Evolutionary conservation across 75 land plant genomes (phyloP).

Genomic region (Pseudotsuga menziesii): DNA sequence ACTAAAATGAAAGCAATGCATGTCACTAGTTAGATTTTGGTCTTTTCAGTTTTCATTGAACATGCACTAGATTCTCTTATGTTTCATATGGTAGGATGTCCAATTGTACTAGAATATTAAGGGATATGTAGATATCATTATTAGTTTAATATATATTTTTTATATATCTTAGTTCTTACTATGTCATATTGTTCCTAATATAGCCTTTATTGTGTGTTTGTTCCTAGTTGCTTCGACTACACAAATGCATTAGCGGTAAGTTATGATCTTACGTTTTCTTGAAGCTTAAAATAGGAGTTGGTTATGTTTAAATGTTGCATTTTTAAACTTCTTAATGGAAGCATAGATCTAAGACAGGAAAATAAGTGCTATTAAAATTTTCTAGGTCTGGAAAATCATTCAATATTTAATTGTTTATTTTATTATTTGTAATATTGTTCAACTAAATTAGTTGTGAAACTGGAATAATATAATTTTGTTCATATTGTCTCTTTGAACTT

Average conservation of each 20-base stretch:
- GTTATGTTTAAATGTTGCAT: neutral
- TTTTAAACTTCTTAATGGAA: neutral
- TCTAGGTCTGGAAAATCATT: neutral
- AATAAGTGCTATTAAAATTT: neutral
- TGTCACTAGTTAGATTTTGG: neutral
- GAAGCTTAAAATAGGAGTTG: neutral
- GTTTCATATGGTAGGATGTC: neutral
- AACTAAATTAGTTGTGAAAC: neutral
- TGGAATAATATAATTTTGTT: too few relatives aligned
- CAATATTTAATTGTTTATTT: neutral
- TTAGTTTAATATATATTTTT: neutral
- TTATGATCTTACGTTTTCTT: slow-evolving; percentile 10
- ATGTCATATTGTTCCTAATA: neutral
- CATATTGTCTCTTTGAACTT: too few relatives aligned
- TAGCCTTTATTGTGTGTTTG: neutral
- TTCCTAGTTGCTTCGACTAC: slow-evolving; percentile 97
- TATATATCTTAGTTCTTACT: neutral
- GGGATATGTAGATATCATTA: neutral
- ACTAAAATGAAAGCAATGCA: neutral
- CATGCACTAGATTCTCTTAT: neutral
- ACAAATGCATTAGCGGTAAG: slow-evolving; percentile 95
- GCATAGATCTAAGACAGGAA: neutral
- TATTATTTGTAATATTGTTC: neutral
- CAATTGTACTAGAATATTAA: neutral
- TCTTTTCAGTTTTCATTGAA: neutral